A percentile compares a stretch with the other conserved stretches of the same genome.
Evolutionary conservation across 2,329 filamentous ascomycete genomes (phyloP).

Genomic region (Colletotrichum aenigma): DNA sequence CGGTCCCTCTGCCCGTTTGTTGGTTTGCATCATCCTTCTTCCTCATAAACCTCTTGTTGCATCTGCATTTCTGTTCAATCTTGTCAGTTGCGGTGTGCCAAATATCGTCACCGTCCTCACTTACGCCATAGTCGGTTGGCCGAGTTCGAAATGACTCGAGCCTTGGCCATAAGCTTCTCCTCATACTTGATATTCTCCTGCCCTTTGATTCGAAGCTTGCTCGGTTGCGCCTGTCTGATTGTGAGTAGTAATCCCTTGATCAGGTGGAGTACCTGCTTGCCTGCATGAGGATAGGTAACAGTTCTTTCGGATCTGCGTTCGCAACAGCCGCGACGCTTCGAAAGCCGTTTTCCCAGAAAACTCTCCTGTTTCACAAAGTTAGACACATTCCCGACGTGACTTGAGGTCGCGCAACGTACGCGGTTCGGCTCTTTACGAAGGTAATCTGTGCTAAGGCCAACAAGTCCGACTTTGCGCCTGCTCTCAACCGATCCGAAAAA

Average conservation of each 20-base stretch:
- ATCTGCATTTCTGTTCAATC: conserved; percentile 49
- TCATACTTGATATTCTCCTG: conserved; percentile 64
- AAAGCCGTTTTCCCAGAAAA: conserved; percentile 80
- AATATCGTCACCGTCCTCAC: conserved; percentile 26
- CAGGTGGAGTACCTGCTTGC: conserved; percentile 37
- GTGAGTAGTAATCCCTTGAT: neutral
- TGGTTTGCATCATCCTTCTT: conserved; percentile 28
- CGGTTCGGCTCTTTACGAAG: conserved; percentile 79
- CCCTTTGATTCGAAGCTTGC: conserved; percentile 61
- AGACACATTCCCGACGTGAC: neutral
- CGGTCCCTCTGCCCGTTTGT: neutral
- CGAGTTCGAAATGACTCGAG: conserved; percentile 69
- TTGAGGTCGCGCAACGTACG: conserved; percentile 41
- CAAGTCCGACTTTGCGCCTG: conserved; percentile 73
- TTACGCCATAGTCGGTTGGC: conserved; percentile 73
- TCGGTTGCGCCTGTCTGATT: conserved; percentile 65
- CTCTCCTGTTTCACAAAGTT: conserved; percentile 35
- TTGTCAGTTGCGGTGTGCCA: conserved; percentile 18
- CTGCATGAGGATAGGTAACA: conserved; percentile 76
- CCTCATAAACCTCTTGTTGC: conserved; percentile 53
- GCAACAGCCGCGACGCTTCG: conserved; percentile 71
- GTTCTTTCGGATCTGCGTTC: conserved; percentile 69
- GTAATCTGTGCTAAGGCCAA: conserved; percentile 74
- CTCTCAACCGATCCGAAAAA: conserved; percentile 75
- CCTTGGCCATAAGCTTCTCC: conserved; percentile 69